Evolutionary conservation across 2,329 filamentous ascomycete genomes (phyloP).

Genomic region (Trichoderma atrobrunneum): DNA sequence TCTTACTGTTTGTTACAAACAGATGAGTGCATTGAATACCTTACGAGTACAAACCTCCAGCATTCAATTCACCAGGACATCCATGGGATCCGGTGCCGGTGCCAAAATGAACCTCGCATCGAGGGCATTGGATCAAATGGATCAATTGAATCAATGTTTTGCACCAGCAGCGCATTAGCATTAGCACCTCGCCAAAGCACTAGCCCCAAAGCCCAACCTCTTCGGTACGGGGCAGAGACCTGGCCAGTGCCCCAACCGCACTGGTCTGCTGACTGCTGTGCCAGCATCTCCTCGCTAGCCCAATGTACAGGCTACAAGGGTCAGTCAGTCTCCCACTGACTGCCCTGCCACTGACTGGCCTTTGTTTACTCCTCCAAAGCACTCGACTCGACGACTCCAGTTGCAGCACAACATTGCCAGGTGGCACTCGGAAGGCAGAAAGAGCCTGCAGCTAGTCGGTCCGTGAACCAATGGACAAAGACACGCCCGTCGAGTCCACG

Average conservation of each 20-base stretch:
- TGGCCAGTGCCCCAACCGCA: conserved; percentile 10
- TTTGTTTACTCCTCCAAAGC: not conserved
- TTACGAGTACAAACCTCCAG: not conserved
- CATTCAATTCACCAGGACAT: not conserved
- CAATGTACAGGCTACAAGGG: conserved; percentile 9
- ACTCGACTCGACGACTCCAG: not conserved
- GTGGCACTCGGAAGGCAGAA: conserved; percentile 18
- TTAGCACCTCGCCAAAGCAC: not conserved
- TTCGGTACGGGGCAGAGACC: conserved; percentile 1
- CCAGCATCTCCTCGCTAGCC: not conserved
- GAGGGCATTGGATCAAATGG: not conserved
- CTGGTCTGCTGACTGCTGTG: conserved; percentile 13
- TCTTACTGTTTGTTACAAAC: not conserved
- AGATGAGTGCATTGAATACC: not conserved
- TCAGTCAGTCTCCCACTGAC: not conserved
- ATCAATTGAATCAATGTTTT: not conserved
- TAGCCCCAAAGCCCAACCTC: not conserved
- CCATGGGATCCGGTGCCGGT: not conserved
- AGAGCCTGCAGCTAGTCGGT: conserved; percentile 16
- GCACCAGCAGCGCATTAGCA: conserved; percentile 5
- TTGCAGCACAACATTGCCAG: conserved; percentile 19
- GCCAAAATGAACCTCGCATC: not conserved
- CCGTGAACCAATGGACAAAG: conserved; percentile 4
- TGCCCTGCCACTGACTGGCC: not conserved
- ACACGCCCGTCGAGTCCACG: not conserved